Percentiles rank a stretch among this genome's conserved stretches.
phyloP scores from a whole-genome alignment of 2,329 filamentous ascomycete species.

The Diaporthe caulivora region DNA sequence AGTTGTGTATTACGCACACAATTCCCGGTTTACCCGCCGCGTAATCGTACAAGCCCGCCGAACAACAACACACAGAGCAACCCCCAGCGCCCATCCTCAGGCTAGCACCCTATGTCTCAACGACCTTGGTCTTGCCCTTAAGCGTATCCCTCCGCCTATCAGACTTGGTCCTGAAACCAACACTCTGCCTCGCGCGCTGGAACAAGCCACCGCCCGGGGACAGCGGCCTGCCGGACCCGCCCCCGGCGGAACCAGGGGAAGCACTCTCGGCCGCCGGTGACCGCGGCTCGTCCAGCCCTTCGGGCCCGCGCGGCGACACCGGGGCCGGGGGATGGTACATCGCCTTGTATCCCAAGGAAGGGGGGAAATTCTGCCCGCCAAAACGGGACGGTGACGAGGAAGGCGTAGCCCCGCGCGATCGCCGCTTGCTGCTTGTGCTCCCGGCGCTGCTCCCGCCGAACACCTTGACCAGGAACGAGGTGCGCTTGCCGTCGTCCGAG shows the following conservation, averaged over 20 bases:
- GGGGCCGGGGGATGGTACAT: background rate
- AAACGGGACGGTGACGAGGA: conserved; percentile 1
- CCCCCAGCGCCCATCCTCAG: background rate
- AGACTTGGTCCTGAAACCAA: conserved; percentile 23
- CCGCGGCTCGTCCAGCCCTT: conserved; percentile 5
- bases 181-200: conserved; percentile 34
- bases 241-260: background rate
- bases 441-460: conserved; percentile 5
- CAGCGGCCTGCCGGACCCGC: background rate
- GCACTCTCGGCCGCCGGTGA: background rate
- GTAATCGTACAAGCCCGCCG: background rate
- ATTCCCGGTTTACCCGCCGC: background rate
- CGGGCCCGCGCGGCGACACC: background rate
- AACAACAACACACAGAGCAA: background rate
- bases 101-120: background rate
- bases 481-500: conserved; percentile 24
- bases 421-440: conserved; percentile 7
- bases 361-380: background rate
- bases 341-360: background rate
- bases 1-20: background rate
- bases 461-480: conserved; percentile 33
- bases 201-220: conserved; percentile 23
- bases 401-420: conserved; percentile 1
- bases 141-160: conserved; percentile 34
- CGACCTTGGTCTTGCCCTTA: conserved; percentile 31